Evolutionary conservation across 805 yeast genomes (phyloP), one percentile per base, ranked within the genome.

Genomic region (Cyberlindnera subsufficiens): DNA sequence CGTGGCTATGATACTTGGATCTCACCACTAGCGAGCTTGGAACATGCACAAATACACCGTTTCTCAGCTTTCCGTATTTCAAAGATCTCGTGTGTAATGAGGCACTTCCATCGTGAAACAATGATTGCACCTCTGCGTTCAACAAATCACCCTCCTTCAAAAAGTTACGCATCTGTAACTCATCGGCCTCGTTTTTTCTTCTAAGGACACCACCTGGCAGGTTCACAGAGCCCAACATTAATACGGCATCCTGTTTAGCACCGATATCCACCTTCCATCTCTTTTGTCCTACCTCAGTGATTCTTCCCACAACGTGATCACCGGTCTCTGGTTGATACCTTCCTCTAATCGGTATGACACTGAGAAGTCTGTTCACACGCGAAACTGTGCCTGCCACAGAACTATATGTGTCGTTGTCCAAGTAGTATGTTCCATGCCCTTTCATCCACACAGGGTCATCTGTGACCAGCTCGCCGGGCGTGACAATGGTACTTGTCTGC

Each of bases 231-330:
- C 99, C 99, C 44, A 95, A 72, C 88, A 87, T 83, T 47, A 93
- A 67, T 0, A 87, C 82, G 0, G 97, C 98, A 59, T 89, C 91
- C 57, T 87, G 96, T 56, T 81, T 83, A n/a, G 88, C 87, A 25
- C 98, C 98, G 50, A 93, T 88, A 55, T 91, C 96, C 14, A 93
- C 98, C 59, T 84, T 88, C 99, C 99, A 93, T 54, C 98, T 72
- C 59, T 83, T 86, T 49, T 84, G 85, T 1, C 96, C 96, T 6
- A 91, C 97, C 55, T 93, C 98, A 2, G 93, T 82, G 51, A 93
- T 83, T 48, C 99, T 71, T 1, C 99, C 99, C 18, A 93, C 82
- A 18, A 93, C 73, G 62, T 93, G 98, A 60, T 93, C 99, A 51
- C 99, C 99, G 3, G 96, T 88, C 51, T 89, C 97, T 1, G 99